Evolutionary conservation across 2,329 filamentous ascomycete species (phyloP), one percentile per base, ranked within the genome.

Genomic region (Colletotrichum eremochloae): DNA sequence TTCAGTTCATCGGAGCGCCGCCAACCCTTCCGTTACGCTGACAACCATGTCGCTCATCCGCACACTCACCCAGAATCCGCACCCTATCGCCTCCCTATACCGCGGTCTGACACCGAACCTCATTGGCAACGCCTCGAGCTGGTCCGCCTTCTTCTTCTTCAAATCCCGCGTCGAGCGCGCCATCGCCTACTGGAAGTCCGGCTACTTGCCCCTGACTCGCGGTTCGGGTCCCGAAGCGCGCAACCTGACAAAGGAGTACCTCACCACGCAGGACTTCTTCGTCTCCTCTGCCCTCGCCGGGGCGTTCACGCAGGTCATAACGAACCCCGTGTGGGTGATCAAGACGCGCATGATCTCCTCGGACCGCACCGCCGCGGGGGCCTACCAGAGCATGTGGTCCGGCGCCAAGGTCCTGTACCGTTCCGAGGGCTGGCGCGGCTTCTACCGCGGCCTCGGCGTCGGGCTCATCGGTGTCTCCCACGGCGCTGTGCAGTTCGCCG

Each of bases 281-380:
- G 78, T 92, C 58, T 90, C 95, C 5, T 95, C 93, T 44, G 93
- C 85, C n/a, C 78, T 87, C 38, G 85, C 88, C 75, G 95, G 96
- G 40, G 86, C 92, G 24, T 82, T 94, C 52, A 97, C 95, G 1
- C 93, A 95, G 55, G 84, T 94, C 40, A 87, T 96, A 75, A 98
- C 96, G 40, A 98, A 98, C 80, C 96, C 96, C 2, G 92, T 99
- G 77, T 99, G 96, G 96, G 96, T 99, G 3, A 91, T 99, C 81
- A 98, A 98, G 86, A 98, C 96, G 11, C 93, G 96, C 74, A 98
- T 99, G 95, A 86, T 98, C 33, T 94, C 95, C 40, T 95, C 94
- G 5, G 94, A 96, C 75, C 89, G 90, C 62, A 86, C 89, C 67
- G 87, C 90, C 7, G 89, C 87, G 2, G 94, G 94, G 18, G 96